Conservation (phyloP, 371 early-diverging fungal species). For the Fennellomyces sp. region DNA sequence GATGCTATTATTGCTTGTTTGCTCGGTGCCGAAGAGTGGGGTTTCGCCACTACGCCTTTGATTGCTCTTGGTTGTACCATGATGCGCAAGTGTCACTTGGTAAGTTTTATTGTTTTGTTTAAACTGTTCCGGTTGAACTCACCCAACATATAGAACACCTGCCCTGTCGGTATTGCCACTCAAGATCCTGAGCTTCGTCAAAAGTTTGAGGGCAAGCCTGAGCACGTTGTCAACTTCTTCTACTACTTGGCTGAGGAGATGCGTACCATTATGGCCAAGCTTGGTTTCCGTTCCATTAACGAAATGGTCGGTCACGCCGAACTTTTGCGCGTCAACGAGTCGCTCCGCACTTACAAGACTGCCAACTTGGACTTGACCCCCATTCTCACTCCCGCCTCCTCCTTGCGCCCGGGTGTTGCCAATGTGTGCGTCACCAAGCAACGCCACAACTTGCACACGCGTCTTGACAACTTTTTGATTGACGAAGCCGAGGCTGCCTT, state of each 20-base stretch:
- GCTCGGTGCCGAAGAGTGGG: slow-evolving; percentile 98
- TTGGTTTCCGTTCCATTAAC: slow-evolving; percentile 91
- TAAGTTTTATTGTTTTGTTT: not conserved
- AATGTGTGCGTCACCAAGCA: slow-evolving; percentile 82
- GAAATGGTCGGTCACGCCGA: slow-evolving; percentile 97
- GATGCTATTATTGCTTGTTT: slow-evolving; percentile 96
- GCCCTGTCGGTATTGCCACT: slow-evolving; percentile 97
- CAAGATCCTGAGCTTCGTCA: slow-evolving; percentile 94
- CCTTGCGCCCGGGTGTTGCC: slow-evolving; percentile 88
- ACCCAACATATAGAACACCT: slow-evolving; percentile 70
- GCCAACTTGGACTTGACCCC: slow-evolving; percentile 85
- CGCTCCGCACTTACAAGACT: slow-evolving; percentile 82
- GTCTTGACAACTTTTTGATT: slow-evolving; percentile 66
- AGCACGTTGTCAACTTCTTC: slow-evolving; percentile 98
- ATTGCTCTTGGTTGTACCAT: slow-evolving; percentile 96
- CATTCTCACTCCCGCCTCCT: slow-evolving; percentile 87
- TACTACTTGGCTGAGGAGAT: slow-evolving; percentile 95
- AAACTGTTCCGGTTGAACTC: not conserved
- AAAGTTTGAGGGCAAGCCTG: slow-evolving; percentile 93
- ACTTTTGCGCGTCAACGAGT: slow-evolving; percentile 75
- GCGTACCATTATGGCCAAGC: slow-evolving; percentile 89
- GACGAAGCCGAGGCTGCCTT: slow-evolving; percentile 79
- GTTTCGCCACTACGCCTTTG: slow-evolving; percentile 96
- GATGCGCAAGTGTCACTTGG: slow-evolving; percentile 81
- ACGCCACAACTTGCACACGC: slow-evolving; percentile 83